phyloP scores from a whole-genome alignment of 192 early-diverging fungal species.

The Linnemannia zychae region DNA sequence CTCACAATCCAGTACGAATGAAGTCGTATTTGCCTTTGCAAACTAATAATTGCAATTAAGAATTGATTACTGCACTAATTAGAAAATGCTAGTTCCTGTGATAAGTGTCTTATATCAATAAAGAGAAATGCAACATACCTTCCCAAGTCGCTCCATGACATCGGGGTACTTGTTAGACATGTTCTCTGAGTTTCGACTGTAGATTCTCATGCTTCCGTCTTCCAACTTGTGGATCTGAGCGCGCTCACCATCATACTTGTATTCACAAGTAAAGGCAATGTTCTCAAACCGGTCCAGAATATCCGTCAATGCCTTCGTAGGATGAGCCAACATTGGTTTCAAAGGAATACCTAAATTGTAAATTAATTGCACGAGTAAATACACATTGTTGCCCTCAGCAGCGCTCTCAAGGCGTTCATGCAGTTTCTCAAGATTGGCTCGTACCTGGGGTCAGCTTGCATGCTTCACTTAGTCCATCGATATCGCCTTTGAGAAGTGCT shows the following conservation, averaged over 20 bases:
- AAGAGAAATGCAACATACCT: conserved; percentile 61
- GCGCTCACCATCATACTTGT: conserved; percentile 92
- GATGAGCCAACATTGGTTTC: conserved; percentile 99
- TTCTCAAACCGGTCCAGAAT: conserved; percentile 95
- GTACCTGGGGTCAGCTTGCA: conserved; percentile 93
- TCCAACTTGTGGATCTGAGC: conserved; percentile 86
- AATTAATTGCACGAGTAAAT: not conserved
- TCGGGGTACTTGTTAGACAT: conserved; percentile 95
- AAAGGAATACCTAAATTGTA: conserved; percentile 85
- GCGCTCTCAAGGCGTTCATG: too few species aligned
- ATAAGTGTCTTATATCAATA: not conserved
- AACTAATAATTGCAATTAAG: conserved; percentile 43
- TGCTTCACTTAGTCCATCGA: conserved; percentile 73
- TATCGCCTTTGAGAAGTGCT: conserved; percentile 82
- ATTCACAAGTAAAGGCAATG: conserved; percentile 96
- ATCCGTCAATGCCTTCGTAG: conserved; percentile 94
- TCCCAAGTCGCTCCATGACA: conserved; percentile 81
- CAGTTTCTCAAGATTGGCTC: not conserved
- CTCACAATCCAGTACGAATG: conserved; percentile 98
- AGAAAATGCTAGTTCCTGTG: conserved; percentile 32
- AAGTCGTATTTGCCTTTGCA: conserved; percentile 71
- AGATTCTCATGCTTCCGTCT: conserved; percentile 84
- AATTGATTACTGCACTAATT: not conserved
- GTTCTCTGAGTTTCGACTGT: conserved; percentile 96
- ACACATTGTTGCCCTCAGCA: not conserved